A percentile compares a stretch with the other conserved stretches of the same genome.
phyloP scores from a whole-genome alignment of 2,329 filamentous ascomycete species.

The Dissoconium aciculare region DNA sequence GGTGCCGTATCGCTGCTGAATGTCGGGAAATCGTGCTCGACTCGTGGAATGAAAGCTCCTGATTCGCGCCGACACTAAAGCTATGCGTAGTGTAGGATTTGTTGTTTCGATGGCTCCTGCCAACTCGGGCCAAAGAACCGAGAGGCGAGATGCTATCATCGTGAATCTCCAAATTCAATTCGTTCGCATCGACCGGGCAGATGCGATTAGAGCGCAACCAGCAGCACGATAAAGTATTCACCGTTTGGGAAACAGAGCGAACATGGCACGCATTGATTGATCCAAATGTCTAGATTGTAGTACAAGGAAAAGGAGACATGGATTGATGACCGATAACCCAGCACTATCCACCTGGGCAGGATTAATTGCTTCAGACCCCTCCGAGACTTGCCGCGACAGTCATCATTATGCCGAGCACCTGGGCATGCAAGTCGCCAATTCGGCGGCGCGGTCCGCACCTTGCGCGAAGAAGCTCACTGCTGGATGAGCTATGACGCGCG shows the following conservation, averaged over 20 bases:
- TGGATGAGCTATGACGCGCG: too few relatives aligned
- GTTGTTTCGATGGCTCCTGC: constrained; percentile 22
- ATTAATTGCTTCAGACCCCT: too few relatives aligned
- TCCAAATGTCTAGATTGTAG: too few relatives aligned
- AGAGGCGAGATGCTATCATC: constrained; percentile 30
- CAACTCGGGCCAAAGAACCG: constrained; percentile 34
- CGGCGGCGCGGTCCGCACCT: too few relatives aligned
- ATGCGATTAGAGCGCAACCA: background rate
- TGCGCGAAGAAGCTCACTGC: too few relatives aligned
- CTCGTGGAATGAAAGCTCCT: constrained; percentile 22
- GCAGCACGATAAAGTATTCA: background rate
- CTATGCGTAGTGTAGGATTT: constrained; percentile 13
- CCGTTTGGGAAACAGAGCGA: background rate
- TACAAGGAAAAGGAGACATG: too few relatives aligned
- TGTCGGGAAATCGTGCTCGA: constrained; percentile 23
- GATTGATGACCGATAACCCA: too few relatives aligned
- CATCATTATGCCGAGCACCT: too few relatives aligned
- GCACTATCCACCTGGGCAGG: too few relatives aligned
- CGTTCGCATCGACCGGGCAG: background rate
- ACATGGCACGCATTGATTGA: background rate
- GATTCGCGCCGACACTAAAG: constrained; percentile 14
- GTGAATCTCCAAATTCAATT: constrained; percentile 1
- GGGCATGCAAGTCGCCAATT: too few relatives aligned
- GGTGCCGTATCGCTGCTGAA: constrained; percentile 29
- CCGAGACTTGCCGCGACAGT: too few relatives aligned